These are phyloP conservation scores for Phytophthora fragariae DNA, from an alignment of 352 stramenopile species.

Conservation along the genomic window DNA sequence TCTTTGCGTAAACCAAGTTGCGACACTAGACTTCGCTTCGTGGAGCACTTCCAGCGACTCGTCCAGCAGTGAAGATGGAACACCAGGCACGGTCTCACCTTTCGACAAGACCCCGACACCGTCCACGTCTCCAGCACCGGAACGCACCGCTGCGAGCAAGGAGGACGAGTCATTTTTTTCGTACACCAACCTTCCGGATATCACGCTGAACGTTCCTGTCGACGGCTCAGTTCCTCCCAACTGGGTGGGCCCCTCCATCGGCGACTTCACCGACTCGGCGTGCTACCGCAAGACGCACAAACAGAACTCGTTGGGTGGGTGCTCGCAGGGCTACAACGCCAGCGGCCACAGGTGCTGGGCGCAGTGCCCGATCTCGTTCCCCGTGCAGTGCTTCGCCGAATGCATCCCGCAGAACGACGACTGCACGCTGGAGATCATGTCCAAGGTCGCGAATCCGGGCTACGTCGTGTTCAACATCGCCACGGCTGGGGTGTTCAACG, in stretches of 20 bases:
- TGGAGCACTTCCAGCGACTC: not conserved
- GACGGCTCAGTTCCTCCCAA: conserved; percentile 34
- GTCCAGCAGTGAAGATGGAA: not conserved
- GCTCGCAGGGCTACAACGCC: conserved; percentile 51
- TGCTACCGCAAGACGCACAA: conserved; percentile 65
- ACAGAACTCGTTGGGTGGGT: conserved; percentile 34
- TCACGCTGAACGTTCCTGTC: conserved; percentile 19
- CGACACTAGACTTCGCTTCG: not conserved
- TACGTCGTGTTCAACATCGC: conserved; percentile 62
- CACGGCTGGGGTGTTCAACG: conserved; percentile 59
- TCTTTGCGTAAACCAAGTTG: conserved; percentile 1
- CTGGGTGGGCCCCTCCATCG: conserved; percentile 41
- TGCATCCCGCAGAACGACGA: conserved; percentile 77
- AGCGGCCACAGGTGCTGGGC: conserved; percentile 66
- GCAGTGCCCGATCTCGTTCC: conserved; percentile 77
- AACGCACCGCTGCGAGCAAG: conserved; percentile 5
- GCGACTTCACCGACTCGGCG: conserved; percentile 40
- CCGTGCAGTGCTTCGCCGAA: conserved; percentile 72
- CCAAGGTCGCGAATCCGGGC: conserved; percentile 57
- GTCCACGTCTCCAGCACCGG: not conserved
- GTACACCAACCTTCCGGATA: conserved; percentile 25
- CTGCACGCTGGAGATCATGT: conserved; percentile 57
- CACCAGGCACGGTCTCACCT: conserved; percentile 3
- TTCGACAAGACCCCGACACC: not conserved
- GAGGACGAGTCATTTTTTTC: conserved; percentile 33